phyloP scores from a whole-genome alignment of 495 filamentous ascomycete genomes.

The Chaetomidium leptoderma region DNA sequence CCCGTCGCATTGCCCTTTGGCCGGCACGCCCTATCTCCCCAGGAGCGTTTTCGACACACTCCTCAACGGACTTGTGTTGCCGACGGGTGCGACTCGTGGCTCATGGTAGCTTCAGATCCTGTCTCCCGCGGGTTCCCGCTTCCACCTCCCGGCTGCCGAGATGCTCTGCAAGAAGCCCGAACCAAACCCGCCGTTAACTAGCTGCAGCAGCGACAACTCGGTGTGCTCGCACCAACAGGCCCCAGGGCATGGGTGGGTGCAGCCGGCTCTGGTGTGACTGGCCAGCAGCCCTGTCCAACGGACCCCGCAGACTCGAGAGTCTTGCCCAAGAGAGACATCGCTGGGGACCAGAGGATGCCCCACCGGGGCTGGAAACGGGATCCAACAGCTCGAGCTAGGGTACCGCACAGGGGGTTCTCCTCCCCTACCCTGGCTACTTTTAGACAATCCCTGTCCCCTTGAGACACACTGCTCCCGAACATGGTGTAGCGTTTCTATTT shows the following conservation, averaged over 20 bases:
- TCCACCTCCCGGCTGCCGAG: constrained; percentile 19
- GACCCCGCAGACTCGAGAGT: constrained; percentile 12
- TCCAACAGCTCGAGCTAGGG: constrained; percentile 21
- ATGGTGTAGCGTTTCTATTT: constrained; percentile 31
- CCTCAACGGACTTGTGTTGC: not conserved
- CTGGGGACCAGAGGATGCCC: constrained; percentile 11
- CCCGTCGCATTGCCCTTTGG: constrained; percentile 9
- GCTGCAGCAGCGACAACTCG: not conserved
- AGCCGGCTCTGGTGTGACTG: constrained; percentile 25
- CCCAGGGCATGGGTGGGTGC: constrained; percentile 6
- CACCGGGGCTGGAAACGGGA: constrained; percentile 24
- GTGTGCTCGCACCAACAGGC: constrained; percentile 22
- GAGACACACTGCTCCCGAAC: constrained; percentile 25
- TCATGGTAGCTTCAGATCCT: not conserved
- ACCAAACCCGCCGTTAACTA: not conserved
- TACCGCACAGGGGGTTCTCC: constrained; percentile 12
- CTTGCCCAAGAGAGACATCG: constrained; percentile 4
- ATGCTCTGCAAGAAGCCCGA: constrained; percentile 15
- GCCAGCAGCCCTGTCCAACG: constrained; percentile 19
- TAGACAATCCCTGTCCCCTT: constrained; percentile 25
- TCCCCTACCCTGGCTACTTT: constrained; percentile 29
- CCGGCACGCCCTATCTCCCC: not conserved
- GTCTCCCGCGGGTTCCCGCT: constrained; percentile 15
- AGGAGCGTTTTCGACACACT: not conserved
- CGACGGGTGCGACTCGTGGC: not conserved